These are phyloP conservation scores for Endogone sp. DNA, from an alignment of 192 early-diverging fungal species.

Conservation along the genomic window DNA sequence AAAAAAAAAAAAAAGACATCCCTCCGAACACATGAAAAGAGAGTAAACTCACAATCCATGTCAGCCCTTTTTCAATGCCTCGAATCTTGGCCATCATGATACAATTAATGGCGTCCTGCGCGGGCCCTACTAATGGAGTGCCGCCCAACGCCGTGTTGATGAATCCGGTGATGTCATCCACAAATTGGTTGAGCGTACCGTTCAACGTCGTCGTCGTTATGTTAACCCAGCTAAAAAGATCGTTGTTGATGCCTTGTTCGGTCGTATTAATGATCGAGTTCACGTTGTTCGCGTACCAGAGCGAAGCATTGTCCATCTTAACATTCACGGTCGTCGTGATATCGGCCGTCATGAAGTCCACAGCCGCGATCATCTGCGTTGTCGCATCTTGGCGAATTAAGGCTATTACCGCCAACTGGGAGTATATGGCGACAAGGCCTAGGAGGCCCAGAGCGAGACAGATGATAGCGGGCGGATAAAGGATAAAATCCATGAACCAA, in stretches of 20 bases:
- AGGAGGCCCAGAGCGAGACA: too few relatives aligned
- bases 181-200: slow-evolving; percentile 10
- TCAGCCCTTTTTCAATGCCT: slow-evolving; percentile 21
- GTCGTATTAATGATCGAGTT: slow-evolving; percentile 9
- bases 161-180: slow-evolving; percentile 4
- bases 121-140: slow-evolving; percentile 20
- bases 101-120: slow-evolving; percentile 17
- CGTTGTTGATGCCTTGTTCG: slow-evolving; percentile 15
- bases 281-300: neutral
- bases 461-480: too few relatives aligned
- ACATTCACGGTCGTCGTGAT: neutral
- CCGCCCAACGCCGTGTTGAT: slow-evolving; percentile 18
- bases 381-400: neutral
- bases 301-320: neutral
- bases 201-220: slow-evolving; percentile 14
- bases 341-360: neutral
- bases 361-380: neutral
- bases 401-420: neutral
- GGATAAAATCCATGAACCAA: too few relatives aligned
- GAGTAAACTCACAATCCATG: slow-evolving; percentile 28
- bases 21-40: too few relatives aligned
- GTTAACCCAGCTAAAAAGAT: slow-evolving; percentile 16
- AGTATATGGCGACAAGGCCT: too few relatives aligned
- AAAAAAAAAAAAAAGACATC: too few relatives aligned
- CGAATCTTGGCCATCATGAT: slow-evolving; percentile 22